Base-by-base conservation (phyloP, 78 protist genomes). In the Dictyostelium citrinum region DNA sequence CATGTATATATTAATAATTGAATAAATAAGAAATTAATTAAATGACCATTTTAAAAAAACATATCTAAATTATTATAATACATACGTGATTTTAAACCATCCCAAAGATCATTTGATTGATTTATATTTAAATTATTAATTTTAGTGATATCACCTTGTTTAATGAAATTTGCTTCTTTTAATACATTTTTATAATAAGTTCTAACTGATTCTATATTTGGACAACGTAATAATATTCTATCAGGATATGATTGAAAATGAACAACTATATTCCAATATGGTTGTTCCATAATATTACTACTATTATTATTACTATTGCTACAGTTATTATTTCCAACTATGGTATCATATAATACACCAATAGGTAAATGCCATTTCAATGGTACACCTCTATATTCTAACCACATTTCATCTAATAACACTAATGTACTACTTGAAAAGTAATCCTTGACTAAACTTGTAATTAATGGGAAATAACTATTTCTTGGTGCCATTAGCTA, bases 41-140 rank as follows among this genome's bases (percentile, higher is more conserved):
- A 1, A 31, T 75, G 61, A 82, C 3, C 77, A 70, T 70, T 68
- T 33, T 27, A 70, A 7, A 16, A 8, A 24, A n/a, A 20, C 8
- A 12, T 29, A 27, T 27, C 29, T 10, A 37, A n/a, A n/a, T n/a
- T 35, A 71, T 10, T 71, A 71, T 45, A 51, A 46, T 60, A 86
- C 93, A 5, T 88, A 88, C 93, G 93, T 22, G 37, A 46, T 78
- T 41, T 88, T 61, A 88, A 46, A 31, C 93, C 93, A 88, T 88
- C 93, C 93, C 93, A 88, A 11, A 88, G 80, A 27, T 88, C 93
- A 78, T 88, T 88, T 14, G 93, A 41, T 88, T 88, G 93, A 64
- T 78, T 88, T 17, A 88, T 88, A 78, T 43, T 88, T 60, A 88
- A 41, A 67, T 88, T 88, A 78, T 88, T 88, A 16, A 76, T 67